These are phyloP conservation scores for Coelastrella sp. DNA, from an alignment of 139 green algal genomes.

Conservation along the genomic window DNA sequence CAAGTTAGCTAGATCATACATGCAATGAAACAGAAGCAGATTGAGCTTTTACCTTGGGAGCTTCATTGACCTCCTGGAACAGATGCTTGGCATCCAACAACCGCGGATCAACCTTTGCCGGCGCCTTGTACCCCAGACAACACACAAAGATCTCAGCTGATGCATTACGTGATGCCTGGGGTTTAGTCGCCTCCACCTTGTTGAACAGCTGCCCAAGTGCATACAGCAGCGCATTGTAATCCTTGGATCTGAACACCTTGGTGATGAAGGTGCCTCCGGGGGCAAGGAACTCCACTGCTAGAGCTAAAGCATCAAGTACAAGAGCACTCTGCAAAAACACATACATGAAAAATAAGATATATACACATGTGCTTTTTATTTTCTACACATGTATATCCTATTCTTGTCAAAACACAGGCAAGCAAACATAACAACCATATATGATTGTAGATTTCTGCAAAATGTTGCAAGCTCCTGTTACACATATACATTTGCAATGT, in stretches of 20 bases:
- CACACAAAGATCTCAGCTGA: constrained; percentile 99
- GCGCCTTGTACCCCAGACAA: constrained; percentile 96
- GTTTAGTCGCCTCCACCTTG: constrained; percentile 66
- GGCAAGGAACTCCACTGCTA: constrained; percentile 93
- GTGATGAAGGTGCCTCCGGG: constrained; percentile 95
- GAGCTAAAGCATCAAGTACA: constrained; percentile 91
- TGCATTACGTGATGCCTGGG: constrained; percentile 72
- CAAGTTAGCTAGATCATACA: too few species aligned
- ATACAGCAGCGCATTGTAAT: constrained; percentile 98
- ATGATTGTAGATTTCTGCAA: too few species aligned
- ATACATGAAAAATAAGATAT: too few species aligned
- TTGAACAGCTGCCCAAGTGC: constrained; percentile 98
- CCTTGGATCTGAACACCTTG: constrained; percentile 93
- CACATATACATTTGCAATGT: too few species aligned
- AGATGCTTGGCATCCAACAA: constrained; percentile 93
- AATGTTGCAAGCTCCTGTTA: too few species aligned
- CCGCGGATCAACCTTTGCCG: constrained; percentile 96
- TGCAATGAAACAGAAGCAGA: not conserved
- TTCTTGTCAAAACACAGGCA: too few species aligned
- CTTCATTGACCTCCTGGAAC: constrained; percentile 78
- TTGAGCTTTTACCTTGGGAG: constrained; percentile 21
- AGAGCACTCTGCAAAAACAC: constrained; percentile 88
- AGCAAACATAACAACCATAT: too few species aligned
- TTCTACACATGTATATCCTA: too few species aligned
- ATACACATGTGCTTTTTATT: too few species aligned